A percentile compares a stretch with the other conserved stretches of the same genome.
Conservation (phyloP, 805 yeast genomes). For the Candida endomychidarum region DNA sequence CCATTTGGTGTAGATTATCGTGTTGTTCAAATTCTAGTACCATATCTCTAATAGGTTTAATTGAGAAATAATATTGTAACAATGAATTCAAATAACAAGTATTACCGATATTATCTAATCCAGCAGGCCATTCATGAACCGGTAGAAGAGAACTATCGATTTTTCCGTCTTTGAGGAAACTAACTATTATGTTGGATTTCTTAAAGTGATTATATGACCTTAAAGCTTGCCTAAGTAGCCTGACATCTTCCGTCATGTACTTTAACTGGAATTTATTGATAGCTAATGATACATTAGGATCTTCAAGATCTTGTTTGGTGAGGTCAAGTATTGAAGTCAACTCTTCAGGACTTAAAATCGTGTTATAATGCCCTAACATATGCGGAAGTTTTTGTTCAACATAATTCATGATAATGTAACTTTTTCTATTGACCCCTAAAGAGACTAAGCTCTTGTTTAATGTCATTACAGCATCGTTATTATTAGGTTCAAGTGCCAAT, state of each 20-base stretch:
- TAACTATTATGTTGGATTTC: conserved; percentile 53
- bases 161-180: conserved; percentile 61
- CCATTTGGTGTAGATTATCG: conserved; percentile 16
- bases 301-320: no score
- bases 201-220: conserved; percentile 53
- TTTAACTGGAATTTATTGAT: conserved; percentile 46
- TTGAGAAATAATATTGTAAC: conserved; percentile 84
- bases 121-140: conserved; percentile 79
- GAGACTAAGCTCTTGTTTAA: conserved; percentile 59
- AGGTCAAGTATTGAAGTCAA: conserved; percentile 53
- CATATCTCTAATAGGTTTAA: conserved; percentile 73
- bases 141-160: conserved; percentile 58
- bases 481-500: conserved; percentile 26
- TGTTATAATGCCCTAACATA: conserved; percentile 11
- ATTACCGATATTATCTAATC: conserved; percentile 91
- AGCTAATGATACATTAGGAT: conserved; percentile 57
- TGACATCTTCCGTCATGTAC: conserved; percentile 40
- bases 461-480: conserved; percentile 31
- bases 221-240: conserved; percentile 57
- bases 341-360: conserved; percentile 15
- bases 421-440: conserved; percentile 57
- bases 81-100: conserved; percentile 93
- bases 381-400: conserved; percentile 45
- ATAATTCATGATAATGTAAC: conserved; percentile 56
- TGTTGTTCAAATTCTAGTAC: conserved; percentile 54